Evolutionary conservation across 2,329 filamentous ascomycete species (phyloP).

Genomic region (Alternaria arbusti): DNA sequence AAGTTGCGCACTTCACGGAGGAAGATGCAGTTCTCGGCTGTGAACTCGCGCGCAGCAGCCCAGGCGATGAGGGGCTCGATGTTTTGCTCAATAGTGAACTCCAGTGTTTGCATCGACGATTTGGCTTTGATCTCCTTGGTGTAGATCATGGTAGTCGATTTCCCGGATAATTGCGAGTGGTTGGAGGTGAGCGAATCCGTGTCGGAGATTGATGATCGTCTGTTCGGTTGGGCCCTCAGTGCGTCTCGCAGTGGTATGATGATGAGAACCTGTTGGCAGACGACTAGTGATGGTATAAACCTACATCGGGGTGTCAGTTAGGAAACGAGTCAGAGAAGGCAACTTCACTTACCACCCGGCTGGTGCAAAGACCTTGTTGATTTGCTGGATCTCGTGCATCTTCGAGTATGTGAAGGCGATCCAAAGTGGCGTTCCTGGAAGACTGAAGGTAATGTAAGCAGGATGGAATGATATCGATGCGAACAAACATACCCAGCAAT

Average conservation of each 20-base stretch:
- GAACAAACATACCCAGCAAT: conserved; percentile 40
- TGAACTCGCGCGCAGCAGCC: conserved; percentile 46
- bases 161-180: conserved; percentile 27
- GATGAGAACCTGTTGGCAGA: conserved; percentile 48
- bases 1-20: conserved; percentile 49
- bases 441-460: conserved; percentile 31
- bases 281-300: conserved; percentile 46
- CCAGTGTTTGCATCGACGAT: conserved; percentile 46
- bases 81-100: conserved; percentile 43
- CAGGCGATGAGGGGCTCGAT: conserved; percentile 46
- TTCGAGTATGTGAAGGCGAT: conserved; percentile 46
- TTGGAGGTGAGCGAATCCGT: conserved; percentile 37
- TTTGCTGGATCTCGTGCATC: conserved; percentile 25
- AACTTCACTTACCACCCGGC: conserved; percentile 42
- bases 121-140: conserved; percentile 43
- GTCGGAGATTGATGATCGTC: conserved; percentile 30
- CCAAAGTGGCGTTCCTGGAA: conserved; percentile 48
- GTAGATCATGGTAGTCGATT: conserved; percentile 26
- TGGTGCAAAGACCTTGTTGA: conserved; percentile 43
- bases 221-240: conserved; percentile 26
- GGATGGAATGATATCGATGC: background rate
- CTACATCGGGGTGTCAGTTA: conserved; percentile 18
- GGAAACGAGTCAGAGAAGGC: background rate
- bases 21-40: conserved; percentile 48
- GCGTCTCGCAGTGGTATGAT: conserved; percentile 44